Evolutionary conservation across 805 yeast species (phyloP).

Genomic region (Cephaloascus fragrans): DNA sequence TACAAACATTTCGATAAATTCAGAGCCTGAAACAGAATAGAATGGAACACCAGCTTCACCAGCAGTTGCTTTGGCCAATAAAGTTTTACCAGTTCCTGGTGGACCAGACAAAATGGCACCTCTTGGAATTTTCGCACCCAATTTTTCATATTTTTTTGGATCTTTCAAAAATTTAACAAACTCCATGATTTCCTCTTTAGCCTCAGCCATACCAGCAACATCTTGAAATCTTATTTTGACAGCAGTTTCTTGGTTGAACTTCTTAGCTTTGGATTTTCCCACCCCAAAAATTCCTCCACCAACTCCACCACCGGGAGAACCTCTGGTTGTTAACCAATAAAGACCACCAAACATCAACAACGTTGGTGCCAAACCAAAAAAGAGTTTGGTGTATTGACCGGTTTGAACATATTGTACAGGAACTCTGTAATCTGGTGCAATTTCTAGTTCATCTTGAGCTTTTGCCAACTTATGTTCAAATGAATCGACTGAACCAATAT

Average conservation of each 20-base stretch:
- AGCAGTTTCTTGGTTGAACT: slow-evolving; percentile 86
- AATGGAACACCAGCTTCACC: slow-evolving; percentile 99
- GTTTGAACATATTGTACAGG: slow-evolving; percentile 77
- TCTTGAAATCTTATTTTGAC: slow-evolving; percentile 84
- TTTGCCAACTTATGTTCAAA: slow-evolving; percentile 74
- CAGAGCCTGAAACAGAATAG: slow-evolving; percentile 92
- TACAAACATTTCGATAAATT: slow-evolving; percentile 96
- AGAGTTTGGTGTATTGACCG: slow-evolving; percentile 52
- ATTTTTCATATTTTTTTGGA: slow-evolving; percentile 80
- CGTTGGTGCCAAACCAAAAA: slow-evolving; percentile 83
- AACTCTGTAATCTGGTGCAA: slow-evolving; percentile 53
- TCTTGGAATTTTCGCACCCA: slow-evolving; percentile 96
- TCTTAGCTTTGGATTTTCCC: slow-evolving; percentile 86
- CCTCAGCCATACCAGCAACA: slow-evolving; percentile 96
- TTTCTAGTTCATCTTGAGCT: slow-evolving; percentile 62
- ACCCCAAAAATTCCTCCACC: slow-evolving; percentile 75
- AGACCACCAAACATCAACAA: slow-evolving; percentile 80
- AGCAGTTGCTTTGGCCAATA: slow-evolving; percentile 96
- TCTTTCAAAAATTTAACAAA: slow-evolving; percentile 88
- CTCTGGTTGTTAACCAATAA: slow-evolving; percentile 60
- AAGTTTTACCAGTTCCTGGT: slow-evolving; percentile 98
- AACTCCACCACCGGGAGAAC: slow-evolving; percentile 58
- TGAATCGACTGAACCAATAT: slow-evolving; percentile 80
- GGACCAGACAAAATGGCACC: slow-evolving; percentile 98
- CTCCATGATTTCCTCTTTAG: slow-evolving; percentile 96